Percentiles rank a stretch among this genome's conserved stretches.
phyloP scores from a whole-genome alignment of 2,329 filamentous ascomycete genomes.

The Mycosphaerella arachidis region DNA sequence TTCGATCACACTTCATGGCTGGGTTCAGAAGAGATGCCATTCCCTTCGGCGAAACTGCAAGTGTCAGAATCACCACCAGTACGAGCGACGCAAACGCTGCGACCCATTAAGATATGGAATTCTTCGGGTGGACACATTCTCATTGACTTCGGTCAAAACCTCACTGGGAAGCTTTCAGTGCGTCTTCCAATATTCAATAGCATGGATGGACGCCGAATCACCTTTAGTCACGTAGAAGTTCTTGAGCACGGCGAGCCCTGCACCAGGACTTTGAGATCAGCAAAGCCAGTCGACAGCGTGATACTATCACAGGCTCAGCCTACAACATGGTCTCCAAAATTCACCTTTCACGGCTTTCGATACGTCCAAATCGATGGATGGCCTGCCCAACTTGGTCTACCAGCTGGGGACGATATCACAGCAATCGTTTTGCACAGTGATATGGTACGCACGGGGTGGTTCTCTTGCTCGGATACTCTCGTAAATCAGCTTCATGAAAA shows the following conservation, averaged over 20 bases:
- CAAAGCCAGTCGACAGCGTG: constrained; percentile 42
- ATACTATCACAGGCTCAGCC: constrained; percentile 31
- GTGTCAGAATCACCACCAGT: no score
- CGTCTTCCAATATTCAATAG: constrained; percentile 23
- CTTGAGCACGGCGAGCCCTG: constrained; percentile 47
- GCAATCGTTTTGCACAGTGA: constrained; percentile 51
- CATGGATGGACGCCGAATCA: constrained; percentile 31
- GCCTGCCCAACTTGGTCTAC: constrained; percentile 28
- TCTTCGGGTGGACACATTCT: no score
- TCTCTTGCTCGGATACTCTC: constrained; percentile 49
- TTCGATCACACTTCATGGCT: no score
- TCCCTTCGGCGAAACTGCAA: no score
- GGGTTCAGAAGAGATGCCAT: no score
- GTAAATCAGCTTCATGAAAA: constrained; percentile 55
- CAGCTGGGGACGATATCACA: constrained; percentile 22
- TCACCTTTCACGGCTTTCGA: constrained; percentile 53
- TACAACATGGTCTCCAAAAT: constrained; percentile 43
- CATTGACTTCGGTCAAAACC: constrained; percentile 56
- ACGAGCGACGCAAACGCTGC: no score
- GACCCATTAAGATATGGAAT: no score
- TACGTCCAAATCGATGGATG: constrained; percentile 49
- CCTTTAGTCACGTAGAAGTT: constrained; percentile 52
- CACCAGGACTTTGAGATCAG: constrained; percentile 42
- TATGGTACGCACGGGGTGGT: constrained; percentile 48
- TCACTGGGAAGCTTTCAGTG: constrained; percentile 50